Conservation (phyloP, 108 stramenopile genomes). For the Cyclotella baltica region DNA sequence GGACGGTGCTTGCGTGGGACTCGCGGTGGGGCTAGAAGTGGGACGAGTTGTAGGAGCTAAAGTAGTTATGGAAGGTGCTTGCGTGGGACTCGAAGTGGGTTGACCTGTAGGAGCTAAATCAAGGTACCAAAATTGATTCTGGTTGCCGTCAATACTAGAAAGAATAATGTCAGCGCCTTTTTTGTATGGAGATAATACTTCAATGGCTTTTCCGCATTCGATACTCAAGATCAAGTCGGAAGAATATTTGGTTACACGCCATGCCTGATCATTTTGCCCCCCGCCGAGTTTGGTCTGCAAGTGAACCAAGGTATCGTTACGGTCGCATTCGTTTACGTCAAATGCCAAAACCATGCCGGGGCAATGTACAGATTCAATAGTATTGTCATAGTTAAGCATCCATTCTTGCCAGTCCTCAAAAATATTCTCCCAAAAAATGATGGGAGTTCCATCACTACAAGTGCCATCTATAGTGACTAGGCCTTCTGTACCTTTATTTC, state of each 20-base stretch:
- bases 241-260: background rate
- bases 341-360: background rate
- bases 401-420: background rate
- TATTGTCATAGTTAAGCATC: background rate
- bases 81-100: no score
- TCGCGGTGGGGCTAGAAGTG: no score
- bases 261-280: background rate
- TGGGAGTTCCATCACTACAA: background rate
- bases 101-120: no score
- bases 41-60: no score
- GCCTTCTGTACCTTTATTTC: no score
- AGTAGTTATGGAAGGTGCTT: no score
- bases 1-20: no score
- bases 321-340: background rate
- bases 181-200: background rate
- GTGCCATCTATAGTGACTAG: no score
- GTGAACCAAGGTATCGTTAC: background rate
- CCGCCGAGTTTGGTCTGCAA: background rate
- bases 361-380: constrained; percentile 1
- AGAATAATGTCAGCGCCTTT: background rate
- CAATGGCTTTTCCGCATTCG: background rate
- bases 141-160: background rate
- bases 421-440: background rate
- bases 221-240: background rate
- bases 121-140: background rate